Base-by-base conservation (phyloP, 768 basidiomycete genomes). In the Suillus fuscotomentosus region DNA sequence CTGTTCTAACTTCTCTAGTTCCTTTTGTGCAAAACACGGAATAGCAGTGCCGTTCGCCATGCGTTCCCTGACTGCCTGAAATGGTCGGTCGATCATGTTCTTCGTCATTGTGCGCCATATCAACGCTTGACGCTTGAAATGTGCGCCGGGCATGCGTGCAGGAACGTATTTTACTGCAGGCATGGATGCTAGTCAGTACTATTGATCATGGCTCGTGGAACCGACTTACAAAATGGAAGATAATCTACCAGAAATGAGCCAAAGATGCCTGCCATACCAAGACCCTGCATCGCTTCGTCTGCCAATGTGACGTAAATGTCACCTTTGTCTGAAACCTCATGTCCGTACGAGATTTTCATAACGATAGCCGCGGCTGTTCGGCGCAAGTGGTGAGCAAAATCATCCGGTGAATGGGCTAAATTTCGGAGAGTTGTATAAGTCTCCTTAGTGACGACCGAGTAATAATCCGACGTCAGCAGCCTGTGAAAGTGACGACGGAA, bases 121-220 rank as follows among this genome's bases (percentile, higher is more conserved):
- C 15, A 75, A 70, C 36, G 84, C 87, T 6, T 82, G 74, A 31
- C 80, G 78, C 65, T 82, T 82, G 76, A 84, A 86, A 0, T 67
- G 72, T 7, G 80, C 79, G 14, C 83, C 82, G 8, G 86, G 86
- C 38, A 86, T 69, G 70, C 75, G 85, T 3, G 77, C 72, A 3
- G 86, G 86, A n/a, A 86, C 63, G 59, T 82, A 80, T 36, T 83
- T 82, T 24, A 86, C 77, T 73, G 41, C 38, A 47, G 31, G 34
- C 13, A 47, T 10, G 24, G 27, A 27, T 3, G 7, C 24, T 45
- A 47, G 31, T 20, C 6, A 42, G 60, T 6, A n/a, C 17, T 56
- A 5, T 50, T 43, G 22, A n/a, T n/a, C 20, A 7, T 20, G 27
- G 22, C 6, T 47, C 34, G 3, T 60, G 54, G 5, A 43, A 62